A percentile compares a stretch with the other conserved stretches of the same genome.
phyloP scores from a whole-genome alignment of 495 filamentous ascomycete species.

The Cladorrhinum samala region DNA sequence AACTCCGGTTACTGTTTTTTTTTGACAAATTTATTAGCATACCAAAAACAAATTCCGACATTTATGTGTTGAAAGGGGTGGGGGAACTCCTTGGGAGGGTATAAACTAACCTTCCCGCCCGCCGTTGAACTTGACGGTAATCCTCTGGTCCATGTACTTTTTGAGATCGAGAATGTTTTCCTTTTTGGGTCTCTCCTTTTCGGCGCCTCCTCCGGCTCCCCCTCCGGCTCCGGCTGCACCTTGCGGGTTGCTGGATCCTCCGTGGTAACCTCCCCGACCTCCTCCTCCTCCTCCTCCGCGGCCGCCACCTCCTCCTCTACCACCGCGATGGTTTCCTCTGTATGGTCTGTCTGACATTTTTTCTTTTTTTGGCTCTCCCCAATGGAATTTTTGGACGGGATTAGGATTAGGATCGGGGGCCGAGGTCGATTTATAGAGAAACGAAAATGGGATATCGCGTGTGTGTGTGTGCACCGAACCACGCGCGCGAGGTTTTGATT shows the following conservation, averaged over 20 bases:
- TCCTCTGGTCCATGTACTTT: constrained; percentile 94
- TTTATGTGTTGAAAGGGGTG: too few relatives aligned
- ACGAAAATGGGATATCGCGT: too few relatives aligned
- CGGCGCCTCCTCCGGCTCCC: constrained; percentile 25
- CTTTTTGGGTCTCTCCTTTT: constrained; percentile 73
- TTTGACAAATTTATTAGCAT: not conserved
- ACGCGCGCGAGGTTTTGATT: too few relatives aligned
- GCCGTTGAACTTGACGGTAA: constrained; percentile 93
- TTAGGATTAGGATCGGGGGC: too few relatives aligned
- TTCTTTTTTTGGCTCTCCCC: not conserved
- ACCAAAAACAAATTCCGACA: not conserved
- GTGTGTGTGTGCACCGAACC: too few relatives aligned
- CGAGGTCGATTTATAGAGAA: too few relatives aligned
- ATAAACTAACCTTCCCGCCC: constrained; percentile 75
- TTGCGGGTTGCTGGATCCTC: constrained; percentile 36
- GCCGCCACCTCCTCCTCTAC: constrained; percentile 29
- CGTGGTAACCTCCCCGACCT: constrained; percentile 43
- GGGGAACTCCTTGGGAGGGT: not conserved
- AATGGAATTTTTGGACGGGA: too few relatives aligned
- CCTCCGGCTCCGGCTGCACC: constrained; percentile 34
- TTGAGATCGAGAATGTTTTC: constrained; percentile 93
- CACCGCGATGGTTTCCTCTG: not conserved
- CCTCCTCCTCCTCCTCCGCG: constrained; percentile 12
- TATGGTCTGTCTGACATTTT: not conserved
- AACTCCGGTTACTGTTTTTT: constrained; percentile 63